Base-by-base conservation (phyloP, 768 basidiomycete genomes). In the Termitomyces sp. region DNA sequence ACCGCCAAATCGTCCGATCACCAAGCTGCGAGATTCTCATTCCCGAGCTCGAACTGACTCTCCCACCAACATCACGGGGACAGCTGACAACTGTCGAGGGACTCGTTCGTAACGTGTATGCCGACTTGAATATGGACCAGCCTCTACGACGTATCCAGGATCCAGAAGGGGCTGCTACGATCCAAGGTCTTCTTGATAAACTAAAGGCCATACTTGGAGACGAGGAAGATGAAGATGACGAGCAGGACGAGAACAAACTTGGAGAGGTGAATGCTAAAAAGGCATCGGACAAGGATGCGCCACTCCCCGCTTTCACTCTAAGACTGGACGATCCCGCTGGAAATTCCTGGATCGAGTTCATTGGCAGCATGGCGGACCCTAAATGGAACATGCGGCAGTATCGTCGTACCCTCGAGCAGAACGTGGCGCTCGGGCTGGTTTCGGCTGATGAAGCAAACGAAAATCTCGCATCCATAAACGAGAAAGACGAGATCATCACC, bases 1-100 rank as follows among this genome's bases (percentile, higher is more conserved):
- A 98, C 73, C 89, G 97, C 1, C 96, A 98, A 74, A 81, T 99
- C 67, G 91, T 99, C 68, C 92, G 96, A 65, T 95, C 95, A 1
- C 79, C 87, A 8, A 84, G 86, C 9, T 91, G 92, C 75, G 88
- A 91, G 60, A 82, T 98, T 67, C 70, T 78, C 49, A 89, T 99
- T 59, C 92, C 94, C 20, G 94, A 98, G 71, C 85, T 90, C 66
- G 87, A 94, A 66, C 82, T 99, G 63, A 96, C 94, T 2, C 91
- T 99, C 35, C 97, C 97, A 0, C 79, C 91, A 0, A 85, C 87
- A 11, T 78, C 78, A 7, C 86, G 92, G 16, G 96, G 96, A 11
- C 94, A 97, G 70, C 84, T 99, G 13, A 98, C 96, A n/a, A 99
- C 94, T 2, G 84, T 98, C 52, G 97, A 99, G 73, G 96, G 97